phyloP scores from a whole-genome alignment of 495 filamentous ascomycete species.

The Lasiosphaeria ovina region DNA sequence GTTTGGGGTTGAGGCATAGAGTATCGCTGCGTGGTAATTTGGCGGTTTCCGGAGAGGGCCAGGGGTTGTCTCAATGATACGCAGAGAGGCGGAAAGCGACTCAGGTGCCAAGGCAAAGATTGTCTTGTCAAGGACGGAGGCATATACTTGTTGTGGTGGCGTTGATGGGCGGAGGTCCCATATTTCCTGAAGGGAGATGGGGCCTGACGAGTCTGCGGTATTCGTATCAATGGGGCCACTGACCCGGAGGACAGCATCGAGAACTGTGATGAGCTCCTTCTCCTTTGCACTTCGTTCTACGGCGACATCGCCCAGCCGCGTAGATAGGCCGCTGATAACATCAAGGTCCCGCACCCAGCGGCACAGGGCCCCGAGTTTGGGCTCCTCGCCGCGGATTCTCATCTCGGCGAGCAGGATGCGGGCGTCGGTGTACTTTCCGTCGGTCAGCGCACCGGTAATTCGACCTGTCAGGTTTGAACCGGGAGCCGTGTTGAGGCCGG shows the following conservation, averaged over 20 bases:
- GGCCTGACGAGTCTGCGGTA: conserved; percentile 14
- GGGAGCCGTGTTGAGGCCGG: conserved; percentile 38
- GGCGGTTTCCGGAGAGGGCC: conserved; percentile 47
- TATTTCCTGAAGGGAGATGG: conserved; percentile 32
- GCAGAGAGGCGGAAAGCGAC: conserved; percentile 25
- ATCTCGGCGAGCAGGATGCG: conserved; percentile 47
- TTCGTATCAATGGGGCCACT: conserved; percentile 39
- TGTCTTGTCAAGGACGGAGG: conserved; percentile 35
- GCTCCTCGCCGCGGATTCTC: conserved; percentile 39
- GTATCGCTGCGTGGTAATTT: conserved; percentile 46
- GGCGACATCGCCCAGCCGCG: neutral
- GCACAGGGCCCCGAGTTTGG: conserved; percentile 47
- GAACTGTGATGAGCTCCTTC: conserved; percentile 33
- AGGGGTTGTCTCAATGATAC: conserved; percentile 43
- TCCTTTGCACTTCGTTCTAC: conserved; percentile 22
- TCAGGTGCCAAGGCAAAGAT: conserved; percentile 25
- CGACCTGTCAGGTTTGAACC: conserved; percentile 42
- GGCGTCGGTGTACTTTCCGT: conserved; percentile 43
- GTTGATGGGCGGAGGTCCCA: conserved; percentile 34
- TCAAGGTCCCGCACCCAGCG: conserved; percentile 52
- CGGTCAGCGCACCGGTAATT: conserved; percentile 42
- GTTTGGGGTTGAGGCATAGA: conserved; percentile 38
- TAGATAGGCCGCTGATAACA: conserved; percentile 42
- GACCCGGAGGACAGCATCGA: conserved; percentile 44
- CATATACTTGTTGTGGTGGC: conserved; percentile 27